Base-by-base conservation (phyloP, 2,329 filamentous ascomycete genomes). In the Aspergillus novofumigatus region DNA sequence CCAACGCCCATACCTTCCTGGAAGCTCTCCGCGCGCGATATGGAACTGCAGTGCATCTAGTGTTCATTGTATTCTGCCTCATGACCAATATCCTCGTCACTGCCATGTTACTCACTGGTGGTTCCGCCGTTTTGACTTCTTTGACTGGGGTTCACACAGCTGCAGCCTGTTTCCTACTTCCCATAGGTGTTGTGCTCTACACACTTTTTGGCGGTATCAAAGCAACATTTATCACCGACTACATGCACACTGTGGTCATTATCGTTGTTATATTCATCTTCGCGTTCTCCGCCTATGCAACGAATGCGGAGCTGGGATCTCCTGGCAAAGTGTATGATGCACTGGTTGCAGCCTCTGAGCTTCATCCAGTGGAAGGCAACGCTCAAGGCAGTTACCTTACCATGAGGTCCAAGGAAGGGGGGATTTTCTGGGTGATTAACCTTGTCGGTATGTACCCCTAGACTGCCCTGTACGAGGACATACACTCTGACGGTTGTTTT, bases 341-440 rank as follows among this genome's bases (percentile, higher is more conserved):
- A 1, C 79, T 96, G 2, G 81, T 88, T 0, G 79, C 86, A 49
- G 90, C 90, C 0, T 83, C 89, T 0, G 73, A 81, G 3, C 72
- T 76, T 4, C 89, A 94, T 63, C 92, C 92, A 0, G 88, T 96
- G 1, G 82, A 83, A 0, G 91, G 92, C 8, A 96, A 96, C 71
- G 82, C 86, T 0, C 83, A 86, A 7, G 92, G 92, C 14, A 91
- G 87, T 67, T 96, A 96, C 65, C 77, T 96, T 17, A 96, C 92
- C 0, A 95, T 96, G 91, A 80, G 83, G 56, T 91, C 88, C 1
- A 84, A 83, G 57, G 87, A 93, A 65, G 92, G 92, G 4, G 90
- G 85, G 44, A 90, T 94, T 56, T 96, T 96, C 80, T 96, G 96
- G 73, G 86, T 95, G 41, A 95, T 95, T 76, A 95, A 95, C 74